Conservation (phyloP, 257 asterid genomes). For the Rehmannia glutinosa region DNA sequence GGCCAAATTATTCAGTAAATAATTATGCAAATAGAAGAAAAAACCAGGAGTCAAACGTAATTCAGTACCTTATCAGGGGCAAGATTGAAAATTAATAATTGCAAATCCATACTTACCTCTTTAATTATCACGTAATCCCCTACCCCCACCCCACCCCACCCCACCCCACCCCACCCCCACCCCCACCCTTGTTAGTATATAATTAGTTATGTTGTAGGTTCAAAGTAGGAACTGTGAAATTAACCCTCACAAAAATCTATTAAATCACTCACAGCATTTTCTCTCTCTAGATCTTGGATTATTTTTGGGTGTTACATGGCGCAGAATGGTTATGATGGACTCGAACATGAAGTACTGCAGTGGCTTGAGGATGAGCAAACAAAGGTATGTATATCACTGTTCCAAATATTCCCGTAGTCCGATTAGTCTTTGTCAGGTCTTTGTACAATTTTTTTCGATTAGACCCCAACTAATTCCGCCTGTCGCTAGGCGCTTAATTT, state of each 20-base stretch:
- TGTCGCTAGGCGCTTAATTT: too few species aligned
- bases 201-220: constrained; percentile 62
- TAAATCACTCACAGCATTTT: background rate
- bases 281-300: constrained; percentile 19
- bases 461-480: too few species aligned
- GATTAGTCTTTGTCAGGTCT: too few species aligned
- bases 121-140: constrained; percentile 24
- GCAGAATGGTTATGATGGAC: constrained; percentile 35
- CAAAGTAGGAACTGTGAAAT: constrained; percentile 42
- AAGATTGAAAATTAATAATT: constrained; percentile 2
- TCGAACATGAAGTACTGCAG: constrained; percentile 24
- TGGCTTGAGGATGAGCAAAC: background rate
- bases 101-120: constrained; percentile 16
- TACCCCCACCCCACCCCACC: constrained; percentile 2
- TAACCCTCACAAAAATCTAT: constrained; percentile 2
- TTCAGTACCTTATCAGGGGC: constrained; percentile 8
- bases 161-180: constrained; percentile 1
- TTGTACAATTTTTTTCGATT: too few species aligned
- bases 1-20: too few species aligned
- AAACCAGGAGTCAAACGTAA: constrained; percentile 15
- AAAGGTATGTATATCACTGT: constrained; percentile 18
- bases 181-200: constrained; percentile 22
- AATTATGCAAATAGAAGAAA: too few species aligned
- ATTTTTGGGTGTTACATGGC: constrained; percentile 28
- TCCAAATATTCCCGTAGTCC: too few species aligned